Base-by-base conservation (phyloP, 2,329 filamentous ascomycete genomes). In the Colletotrichum costaricense region DNA sequence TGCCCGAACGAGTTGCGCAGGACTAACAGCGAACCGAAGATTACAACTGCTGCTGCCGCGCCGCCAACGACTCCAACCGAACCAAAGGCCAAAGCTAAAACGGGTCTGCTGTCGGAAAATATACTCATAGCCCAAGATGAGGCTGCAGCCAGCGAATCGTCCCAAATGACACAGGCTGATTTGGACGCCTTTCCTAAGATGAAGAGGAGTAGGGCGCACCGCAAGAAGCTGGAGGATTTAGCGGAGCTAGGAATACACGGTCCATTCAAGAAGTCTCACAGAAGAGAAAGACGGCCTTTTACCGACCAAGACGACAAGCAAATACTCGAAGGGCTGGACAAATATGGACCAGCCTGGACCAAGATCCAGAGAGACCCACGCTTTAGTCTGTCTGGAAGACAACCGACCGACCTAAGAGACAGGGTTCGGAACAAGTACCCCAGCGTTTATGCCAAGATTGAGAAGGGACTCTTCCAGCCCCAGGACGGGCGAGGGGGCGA, bases 381-480 rank as follows among this genome's bases (percentile, higher is more conserved):
- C 33, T 91, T 90, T 79, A 84, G 90, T 72, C 82, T 93, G n/a
- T 86, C 87, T 5, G 88, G 80, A 72, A 84, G 91, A 57, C 88
- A 91, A 75, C 90, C 91, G 1, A 93, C 90, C 0, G 91, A 93
- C 77, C 79, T 93, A 64, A 85, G 91, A 74, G 91, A 93, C 75
- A 86, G 91, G 26, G 86, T 92, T 38, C 87, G 91, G 56, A 93
- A 92, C 80, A 92, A 91, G 76, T 91, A 91, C 75, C 88, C 89
- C 3, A 86, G 87, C 16, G 87, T 89, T 38, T 92, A 90, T 76
- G 84, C 86, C 28, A 82, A 84, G 67, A 89, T 90, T 58, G 89
- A 91, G 77, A 90, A 90, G 80, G 86, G 87, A 38, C 82, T 84
- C 4, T 85, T 88, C 68, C 85, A 86, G 58, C 78, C 83, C 72